These are phyloP conservation scores for Pseudogymnoascus sp. DNA, from an alignment of 2,329 filamentous ascomycete genomes.

Conservation along the genomic window DNA sequence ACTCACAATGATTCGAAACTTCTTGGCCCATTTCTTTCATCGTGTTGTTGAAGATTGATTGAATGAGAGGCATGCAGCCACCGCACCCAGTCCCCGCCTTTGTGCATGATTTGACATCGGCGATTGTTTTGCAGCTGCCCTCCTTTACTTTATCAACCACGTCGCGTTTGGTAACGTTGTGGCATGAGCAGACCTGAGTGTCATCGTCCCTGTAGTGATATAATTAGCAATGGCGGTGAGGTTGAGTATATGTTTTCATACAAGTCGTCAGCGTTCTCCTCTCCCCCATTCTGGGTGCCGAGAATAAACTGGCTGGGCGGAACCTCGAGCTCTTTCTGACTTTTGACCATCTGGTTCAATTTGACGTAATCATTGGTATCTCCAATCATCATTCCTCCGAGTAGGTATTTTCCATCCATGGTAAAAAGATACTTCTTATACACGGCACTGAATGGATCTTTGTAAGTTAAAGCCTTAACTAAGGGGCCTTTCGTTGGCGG, in stretches of 20 bases:
- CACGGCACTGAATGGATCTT: slow-evolving; percentile 77
- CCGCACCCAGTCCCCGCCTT: slow-evolving; percentile 89
- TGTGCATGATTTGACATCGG: slow-evolving; percentile 80
- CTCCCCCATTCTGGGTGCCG: slow-evolving; percentile 66
- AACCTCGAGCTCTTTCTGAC: slow-evolving; percentile 69
- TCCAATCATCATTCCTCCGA: slow-evolving; percentile 97
- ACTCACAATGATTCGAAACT: slow-evolving; percentile 64
- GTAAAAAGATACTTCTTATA: slow-evolving; percentile 96
- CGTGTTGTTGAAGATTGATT: slow-evolving; percentile 82
- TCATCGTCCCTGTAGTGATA: slow-evolving; percentile 51
- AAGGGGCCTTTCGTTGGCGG: slow-evolving; percentile 40
- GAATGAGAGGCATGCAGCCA: slow-evolving; percentile 82
- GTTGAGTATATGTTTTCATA: neutral
- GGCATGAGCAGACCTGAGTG: slow-evolving; percentile 85
- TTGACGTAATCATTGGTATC: slow-evolving; percentile 89
- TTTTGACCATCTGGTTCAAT: slow-evolving; percentile 79
- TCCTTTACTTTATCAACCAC: slow-evolving; percentile 66
- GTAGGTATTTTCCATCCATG: slow-evolving; percentile 77
- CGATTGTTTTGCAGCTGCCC: slow-evolving; percentile 73
- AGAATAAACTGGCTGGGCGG: slow-evolving; percentile 79
- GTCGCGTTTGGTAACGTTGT: slow-evolving; percentile 85
- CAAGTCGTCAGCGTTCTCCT: slow-evolving; percentile 65
- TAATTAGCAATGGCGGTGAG: neutral
- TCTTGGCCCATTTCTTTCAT: slow-evolving; percentile 82
- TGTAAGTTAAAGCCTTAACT: slow-evolving; percentile 82